These are phyloP conservation scores for Pseudocercospora pini-densiflorae DNA, from an alignment of 2,329 filamentous ascomycete species.

Conservation along the genomic window DNA sequence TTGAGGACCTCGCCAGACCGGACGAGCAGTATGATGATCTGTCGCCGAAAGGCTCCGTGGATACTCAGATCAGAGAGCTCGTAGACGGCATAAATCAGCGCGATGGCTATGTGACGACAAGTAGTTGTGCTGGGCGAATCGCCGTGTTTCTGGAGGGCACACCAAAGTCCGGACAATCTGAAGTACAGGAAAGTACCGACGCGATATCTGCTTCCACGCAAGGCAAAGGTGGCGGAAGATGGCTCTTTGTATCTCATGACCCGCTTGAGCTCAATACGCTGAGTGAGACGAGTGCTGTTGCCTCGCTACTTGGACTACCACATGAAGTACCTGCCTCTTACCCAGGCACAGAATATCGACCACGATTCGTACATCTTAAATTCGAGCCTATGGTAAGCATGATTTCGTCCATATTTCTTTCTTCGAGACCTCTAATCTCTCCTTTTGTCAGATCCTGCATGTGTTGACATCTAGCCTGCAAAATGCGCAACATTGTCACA, in stretches of 20 bases:
- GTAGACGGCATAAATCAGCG: constrained; percentile 78
- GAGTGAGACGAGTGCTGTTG: constrained; percentile 23
- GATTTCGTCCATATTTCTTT: not conserved
- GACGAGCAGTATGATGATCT: constrained; percentile 76
- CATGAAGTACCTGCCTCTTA: not conserved
- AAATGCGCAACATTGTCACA: constrained; percentile 75
- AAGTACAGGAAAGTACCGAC: constrained; percentile 7
- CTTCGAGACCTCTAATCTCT: constrained; percentile 3
- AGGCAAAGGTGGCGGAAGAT: constrained; percentile 83
- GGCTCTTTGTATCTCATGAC: constrained; percentile 89
- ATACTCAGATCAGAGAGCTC: constrained; percentile 75
- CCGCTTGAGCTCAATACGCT: constrained; percentile 53
- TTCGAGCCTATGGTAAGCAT: constrained; percentile 87
- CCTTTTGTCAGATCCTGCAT: constrained; percentile 74
- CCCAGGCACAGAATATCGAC: constrained; percentile 11
- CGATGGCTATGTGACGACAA: constrained; percentile 83
- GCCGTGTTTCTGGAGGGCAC: constrained; percentile 86
- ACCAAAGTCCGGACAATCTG: constrained; percentile 45
- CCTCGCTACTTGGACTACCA: constrained; percentile 26
- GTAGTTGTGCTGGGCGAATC: constrained; percentile 86
- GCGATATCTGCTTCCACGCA: constrained; percentile 56
- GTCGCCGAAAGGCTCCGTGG: constrained; percentile 87
- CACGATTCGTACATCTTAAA: constrained; percentile 74
- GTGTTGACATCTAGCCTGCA: constrained; percentile 75
- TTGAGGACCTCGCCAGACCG: constrained; percentile 71